Evolutionary conservation across 306 rosid species (phyloP), one percentile per base, ranked within the genome.

Genomic region (Vigna mungo): DNA sequence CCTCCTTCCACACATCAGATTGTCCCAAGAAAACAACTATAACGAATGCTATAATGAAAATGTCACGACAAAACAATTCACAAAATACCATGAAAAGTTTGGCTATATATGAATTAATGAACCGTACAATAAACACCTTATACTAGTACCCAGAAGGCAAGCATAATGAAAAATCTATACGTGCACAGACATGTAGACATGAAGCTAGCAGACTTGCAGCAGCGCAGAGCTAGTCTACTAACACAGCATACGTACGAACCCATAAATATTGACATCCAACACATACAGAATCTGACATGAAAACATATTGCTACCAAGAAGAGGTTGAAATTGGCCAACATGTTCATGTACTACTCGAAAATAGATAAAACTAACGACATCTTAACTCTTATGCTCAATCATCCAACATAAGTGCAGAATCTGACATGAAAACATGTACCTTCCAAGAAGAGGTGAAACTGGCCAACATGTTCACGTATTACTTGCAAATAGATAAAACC

Each of bases 361-460:
- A 58, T 37, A 68, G 68, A 67, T 21, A 48, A 60, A 74, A 64
- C 16, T 70, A 68, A 18, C 16, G 34, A 27, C 18, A 68, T 17
- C n/a, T 62, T 34, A 34, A 71, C 21, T 51, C 74, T 21, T 65
- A 11, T 15, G 43, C 10, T 82, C 52, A 70, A 76, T 32, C 34
- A 71, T 63, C 46, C 75, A 72, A 49, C 15, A 74, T 58, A 58
- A 46, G 49, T 36, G 25, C 71, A 15, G 79, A 82, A 53, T 54
- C 15, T 61, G 46, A 65, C 73, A 43, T 30, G 48, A 43, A 11
- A 48, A 51, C 21, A 39, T 58, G 30, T 48, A 49, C 34, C 60
- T 66, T 66, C 64, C 43, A 77, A 36, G 71, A 30, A 14, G 51
- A 8, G 51, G 30, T 46, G 69, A 46, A 64, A 71, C n/a, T 39